phyloP scores from a whole-genome alignment of 495 filamentous ascomycete genomes.

The Aspergillus cavernicola region DNA sequence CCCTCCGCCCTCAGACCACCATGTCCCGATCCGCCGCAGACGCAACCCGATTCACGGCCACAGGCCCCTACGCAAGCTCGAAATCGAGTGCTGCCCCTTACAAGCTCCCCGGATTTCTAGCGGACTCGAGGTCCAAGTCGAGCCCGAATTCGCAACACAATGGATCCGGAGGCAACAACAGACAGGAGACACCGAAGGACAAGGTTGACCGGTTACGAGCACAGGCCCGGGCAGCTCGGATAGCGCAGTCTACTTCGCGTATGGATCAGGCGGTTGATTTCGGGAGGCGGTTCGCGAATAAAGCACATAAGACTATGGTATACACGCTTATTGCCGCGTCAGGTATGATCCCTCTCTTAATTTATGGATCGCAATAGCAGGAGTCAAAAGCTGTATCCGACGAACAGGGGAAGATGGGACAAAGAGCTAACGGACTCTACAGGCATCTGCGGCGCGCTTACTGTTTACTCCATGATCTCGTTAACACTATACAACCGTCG shows the following conservation, averaged over 20 bases:
- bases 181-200: slow-evolving; percentile 77
- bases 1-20: slow-evolving; percentile 11
- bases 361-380: too few species aligned
- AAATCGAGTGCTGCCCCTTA: slow-evolving; percentile 48
- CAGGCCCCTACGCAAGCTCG: slow-evolving; percentile 79
- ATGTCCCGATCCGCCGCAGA: slow-evolving; percentile 88
- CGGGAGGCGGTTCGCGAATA: slow-evolving; percentile 74
- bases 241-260: slow-evolving; percentile 54
- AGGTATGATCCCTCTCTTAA: slow-evolving; percentile 49
- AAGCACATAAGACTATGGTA: slow-evolving; percentile 74
- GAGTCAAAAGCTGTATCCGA: too few species aligned
- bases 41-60: slow-evolving; percentile 93
- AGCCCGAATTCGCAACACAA: slow-evolving; percentile 17
- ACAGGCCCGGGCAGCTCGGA: slow-evolving; percentile 66
- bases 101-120: slow-evolving; percentile 35
- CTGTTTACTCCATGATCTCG: slow-evolving; percentile 76
- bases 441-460: slow-evolving; percentile 72
- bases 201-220: slow-evolving; percentile 84
- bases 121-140: slow-evolving; percentile 20
- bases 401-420: background rate
- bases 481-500: slow-evolving; percentile 84
- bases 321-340: slow-evolving; percentile 73
- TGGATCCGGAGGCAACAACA: slow-evolving; percentile 28
- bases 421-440: background rate
- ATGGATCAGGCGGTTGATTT: slow-evolving; percentile 67